Evolutionary conservation across 2,329 filamentous ascomycete species (phyloP).

Genomic region (Amauroascus verrucosus): DNA sequence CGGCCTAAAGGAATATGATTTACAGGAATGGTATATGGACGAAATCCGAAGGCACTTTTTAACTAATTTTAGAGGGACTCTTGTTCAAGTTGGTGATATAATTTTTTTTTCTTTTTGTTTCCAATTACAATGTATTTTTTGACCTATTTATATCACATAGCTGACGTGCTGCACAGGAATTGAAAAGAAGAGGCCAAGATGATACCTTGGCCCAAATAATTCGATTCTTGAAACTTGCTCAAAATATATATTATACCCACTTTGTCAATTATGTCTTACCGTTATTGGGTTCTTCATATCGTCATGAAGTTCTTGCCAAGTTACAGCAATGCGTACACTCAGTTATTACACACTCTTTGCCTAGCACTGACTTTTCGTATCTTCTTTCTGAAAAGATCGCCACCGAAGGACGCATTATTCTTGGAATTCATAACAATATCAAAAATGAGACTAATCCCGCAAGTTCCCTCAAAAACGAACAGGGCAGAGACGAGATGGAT

Average conservation of each 20-base stretch:
- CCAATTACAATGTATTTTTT: slow-evolving; percentile 7
- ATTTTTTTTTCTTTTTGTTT: background rate
- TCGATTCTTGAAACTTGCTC: slow-evolving; percentile 28
- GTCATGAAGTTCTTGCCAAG: slow-evolving; percentile 26
- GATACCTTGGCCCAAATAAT: slow-evolving; percentile 26
- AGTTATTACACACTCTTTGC: slow-evolving; percentile 40
- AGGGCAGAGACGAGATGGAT: slow-evolving; percentile 28
- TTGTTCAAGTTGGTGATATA: slow-evolving; percentile 25
- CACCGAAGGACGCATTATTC: slow-evolving; percentile 36
- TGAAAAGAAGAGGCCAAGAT: slow-evolving; percentile 20
- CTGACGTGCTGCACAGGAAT: slow-evolving; percentile 18
- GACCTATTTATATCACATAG: background rate
- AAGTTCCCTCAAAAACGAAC: background rate
- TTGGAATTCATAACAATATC: slow-evolving; percentile 28
- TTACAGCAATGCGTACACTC: slow-evolving; percentile 38
- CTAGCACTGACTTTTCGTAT: slow-evolving; percentile 32
- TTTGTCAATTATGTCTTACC: slow-evolving; percentile 28
- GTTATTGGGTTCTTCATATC: slow-evolving; percentile 21
- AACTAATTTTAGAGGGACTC: slow-evolving; percentile 26
- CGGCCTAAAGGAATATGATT: slow-evolving; percentile 21
- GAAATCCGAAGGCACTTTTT: slow-evolving; percentile 37
- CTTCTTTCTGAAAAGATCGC: slow-evolving; percentile 38
- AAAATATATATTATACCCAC: slow-evolving; percentile 30
- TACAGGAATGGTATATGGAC: slow-evolving; percentile 36
- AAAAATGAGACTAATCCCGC: background rate